Evolutionary conservation across 139 green algal species (phyloP).

Genomic region (Chlamydomonas sphaeroides): DNA sequence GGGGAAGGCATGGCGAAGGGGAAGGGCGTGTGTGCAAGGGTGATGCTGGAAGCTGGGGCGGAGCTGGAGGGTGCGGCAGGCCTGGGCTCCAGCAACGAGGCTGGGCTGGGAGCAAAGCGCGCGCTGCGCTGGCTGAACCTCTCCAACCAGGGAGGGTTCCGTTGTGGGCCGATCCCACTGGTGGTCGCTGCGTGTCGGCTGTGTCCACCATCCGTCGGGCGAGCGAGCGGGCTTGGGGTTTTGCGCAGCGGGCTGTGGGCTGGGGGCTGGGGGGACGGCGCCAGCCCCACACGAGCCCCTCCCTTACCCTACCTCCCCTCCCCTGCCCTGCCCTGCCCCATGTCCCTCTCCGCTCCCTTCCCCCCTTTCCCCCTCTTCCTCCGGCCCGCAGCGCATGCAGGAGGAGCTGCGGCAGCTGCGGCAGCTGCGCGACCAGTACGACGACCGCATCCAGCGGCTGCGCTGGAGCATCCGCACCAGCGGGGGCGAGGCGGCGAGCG

Average conservation of each 20-base stretch:
- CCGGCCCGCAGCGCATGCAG: conserved; percentile 37
- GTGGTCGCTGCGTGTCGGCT: too few species aligned
- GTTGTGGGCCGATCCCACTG: too few species aligned
- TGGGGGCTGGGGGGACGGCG: neutral
- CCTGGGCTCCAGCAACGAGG: too few species aligned
- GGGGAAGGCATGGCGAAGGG: neutral
- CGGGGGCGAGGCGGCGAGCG: neutral
- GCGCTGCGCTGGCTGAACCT: too few species aligned
- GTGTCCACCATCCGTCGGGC: too few species aligned
- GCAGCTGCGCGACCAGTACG: conserved; percentile 74
- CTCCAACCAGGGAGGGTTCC: too few species aligned
- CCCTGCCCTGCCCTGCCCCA: neutral
- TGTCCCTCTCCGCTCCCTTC: neutral
- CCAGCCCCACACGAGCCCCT: too few species aligned
- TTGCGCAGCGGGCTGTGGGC: conserved; percentile 36
- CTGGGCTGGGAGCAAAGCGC: too few species aligned
- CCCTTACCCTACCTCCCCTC: neutral
- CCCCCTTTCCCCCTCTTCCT: neutral
- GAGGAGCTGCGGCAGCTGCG: conserved; percentile 78
- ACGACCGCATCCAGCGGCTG: conserved; percentile 86
- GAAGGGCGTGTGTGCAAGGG: neutral
- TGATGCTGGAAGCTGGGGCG: too few species aligned
- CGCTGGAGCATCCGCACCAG: conserved; percentile 63
- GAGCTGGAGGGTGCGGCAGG: too few species aligned
- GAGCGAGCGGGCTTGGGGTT: conserved; percentile 70